These are phyloP conservation scores for Geotrichum bryndzae DNA, from an alignment of 1,139 yeast genomes.

Conservation along the genomic window DNA sequence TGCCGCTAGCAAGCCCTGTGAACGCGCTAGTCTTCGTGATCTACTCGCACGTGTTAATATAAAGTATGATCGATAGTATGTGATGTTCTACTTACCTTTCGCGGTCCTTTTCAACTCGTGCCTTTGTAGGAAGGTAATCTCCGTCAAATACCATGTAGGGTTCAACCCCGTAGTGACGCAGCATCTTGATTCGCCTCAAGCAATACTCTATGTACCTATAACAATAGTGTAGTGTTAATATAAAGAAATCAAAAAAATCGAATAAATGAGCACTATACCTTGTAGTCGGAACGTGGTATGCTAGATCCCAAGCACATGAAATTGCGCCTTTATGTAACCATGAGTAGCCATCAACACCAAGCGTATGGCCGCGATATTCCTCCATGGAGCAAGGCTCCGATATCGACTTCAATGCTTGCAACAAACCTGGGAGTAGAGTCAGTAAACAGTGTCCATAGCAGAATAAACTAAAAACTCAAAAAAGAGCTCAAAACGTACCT, in stretches of 20 bases:
- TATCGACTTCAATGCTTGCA: slow-evolving; percentile 67
- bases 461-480: background rate
- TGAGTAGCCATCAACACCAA: slow-evolving; percentile 93
- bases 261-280: slow-evolving; percentile 38
- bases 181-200: slow-evolving; percentile 58
- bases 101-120: slow-evolving; percentile 65
- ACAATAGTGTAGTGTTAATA: background rate
- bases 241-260: background rate
- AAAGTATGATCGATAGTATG: background rate
- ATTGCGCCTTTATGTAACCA: slow-evolving; percentile 90
- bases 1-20: slow-evolving; percentile 35
- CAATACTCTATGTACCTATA: slow-evolving; percentile 43
- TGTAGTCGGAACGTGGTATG: slow-evolving; percentile 62
- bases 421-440: slow-evolving; percentile 59
- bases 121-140: slow-evolving; percentile 74
- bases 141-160: slow-evolving; percentile 96
- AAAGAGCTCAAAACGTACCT: slow-evolving; percentile 17
- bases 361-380: slow-evolving; percentile 62
- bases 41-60: slow-evolving; percentile 19
- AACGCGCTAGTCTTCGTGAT: slow-evolving; percentile 51
- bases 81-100: slow-evolving; percentile 27
- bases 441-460: slow-evolving; percentile 34
- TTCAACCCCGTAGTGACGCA: slow-evolving; percentile 58
- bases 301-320: slow-evolving; percentile 79
- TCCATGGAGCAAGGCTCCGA: slow-evolving; percentile 56